Base-by-base conservation (phyloP, 192 early-diverging fungal genomes). In the Dissophora globulifera region DNA sequence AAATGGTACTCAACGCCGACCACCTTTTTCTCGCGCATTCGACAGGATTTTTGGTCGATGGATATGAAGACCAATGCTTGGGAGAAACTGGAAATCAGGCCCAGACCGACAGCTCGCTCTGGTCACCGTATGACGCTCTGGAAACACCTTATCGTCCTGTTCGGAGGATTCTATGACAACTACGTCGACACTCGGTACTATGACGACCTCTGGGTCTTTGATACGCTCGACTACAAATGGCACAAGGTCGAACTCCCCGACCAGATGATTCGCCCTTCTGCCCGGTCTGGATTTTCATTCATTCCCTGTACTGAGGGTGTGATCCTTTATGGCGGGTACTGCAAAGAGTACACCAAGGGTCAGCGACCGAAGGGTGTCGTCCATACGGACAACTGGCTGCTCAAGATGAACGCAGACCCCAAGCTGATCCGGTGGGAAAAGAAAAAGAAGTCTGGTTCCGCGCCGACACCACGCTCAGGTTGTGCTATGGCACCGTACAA, bases 31-130 rank as follows among this genome's bases (percentile, higher is more conserved):
- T n/a, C 19, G 25, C 31, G 16, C 22, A 51, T 29, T 16, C 31
- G 17, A 85, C 81, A 91, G 79, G 92, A 93, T 59, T 90, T 91
- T 51, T 93, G 92, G 91, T 78, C 72, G 15, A 75, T 93, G 52
- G 88, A 92, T 66, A 69, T 90, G 51, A 89, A 90, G 38, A 86
- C 85, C 19, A 85, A 81, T 33, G 63, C 63, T 8, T 93, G 92
- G 92, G 89, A 90, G 54, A 86, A 87, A 67, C 70, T 93, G 9
- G 89, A 92, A 30, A 65, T 87, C 13, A 79, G 78, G 23, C 72
- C 78, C 25, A 81, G 72, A 31, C 87, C 85, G 2, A 67, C 86
- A 23, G 82, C 89, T 0, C 67, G 89, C 2, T 87, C 85, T 11
- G 89, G 89, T 5, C 89, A 90, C 58, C 84, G 89, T 17, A 89